Evolutionary conservation across 768 basidiomycete genomes (phyloP), one percentile per base, ranked within the genome.

Genomic region (Leccinum boreale): DNA sequence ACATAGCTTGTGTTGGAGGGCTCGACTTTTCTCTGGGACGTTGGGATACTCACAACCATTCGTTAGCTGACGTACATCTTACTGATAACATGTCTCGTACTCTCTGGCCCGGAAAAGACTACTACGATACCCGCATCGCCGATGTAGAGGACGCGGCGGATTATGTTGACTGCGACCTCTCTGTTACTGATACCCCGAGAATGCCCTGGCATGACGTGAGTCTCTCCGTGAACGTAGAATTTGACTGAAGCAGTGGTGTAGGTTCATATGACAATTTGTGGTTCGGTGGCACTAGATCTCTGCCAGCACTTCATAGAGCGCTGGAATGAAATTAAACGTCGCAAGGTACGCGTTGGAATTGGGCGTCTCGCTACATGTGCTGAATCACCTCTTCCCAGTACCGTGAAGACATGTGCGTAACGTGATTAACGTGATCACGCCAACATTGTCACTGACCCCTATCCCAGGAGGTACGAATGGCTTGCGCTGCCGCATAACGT

Each of bases 121-220:
- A 89, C 74, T 95, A 97, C 70, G 92, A 98, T 58, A 92, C 93
- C 1, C 84, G 94, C 9, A 77, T 89, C 31, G 78, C 85, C 71
- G 94, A 96, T 67, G 94, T 95, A 76, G 81, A 93, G 67, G 77
- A 88, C 10, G 96, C 98, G 1, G 78, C 82, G 56, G 80, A 92
- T 60, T 93, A 85, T 67, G 82, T 85, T 23, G 87, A 84, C 66
- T 91, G 88, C 58, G 78, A 79, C 0, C 69, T 93, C 15, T 86
- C 85, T 31, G 80, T 85, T 49, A 68, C 86, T 47, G 89, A 92
- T 62, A 85, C 77, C 14, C 77, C 84, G 1, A 78, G 91, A 60
- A 93, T 94, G 93, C 92, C 95, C 1, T 98, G 95, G 95, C 95
- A 98, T 67, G 95, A 98, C 75, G 92, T 92, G 55, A 58, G 88